These are phyloP conservation scores for Penicillium herquei DNA, from an alignment of 495 filamentous ascomycete species.

Conservation along the genomic window DNA sequence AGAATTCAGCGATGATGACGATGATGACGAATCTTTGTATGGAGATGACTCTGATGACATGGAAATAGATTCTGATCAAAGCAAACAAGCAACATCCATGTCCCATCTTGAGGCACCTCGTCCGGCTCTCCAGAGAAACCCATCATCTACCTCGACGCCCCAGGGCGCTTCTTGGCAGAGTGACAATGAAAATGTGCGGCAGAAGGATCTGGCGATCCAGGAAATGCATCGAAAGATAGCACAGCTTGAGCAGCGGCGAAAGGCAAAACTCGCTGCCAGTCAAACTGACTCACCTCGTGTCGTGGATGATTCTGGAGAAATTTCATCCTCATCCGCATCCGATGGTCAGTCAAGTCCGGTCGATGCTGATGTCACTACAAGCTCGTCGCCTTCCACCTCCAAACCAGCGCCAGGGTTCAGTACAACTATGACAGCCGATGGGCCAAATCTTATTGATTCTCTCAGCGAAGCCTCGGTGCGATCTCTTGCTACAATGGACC, in stretches of 20 bases:
- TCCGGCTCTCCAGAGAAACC: slow-evolving; percentile 10
- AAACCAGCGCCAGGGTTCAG: background rate
- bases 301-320: slow-evolving; percentile 15
- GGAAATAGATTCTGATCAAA: slow-evolving; percentile 29
- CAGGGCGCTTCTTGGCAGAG: slow-evolving; percentile 31
- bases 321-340: slow-evolving; percentile 13
- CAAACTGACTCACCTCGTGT: slow-evolving; percentile 34
- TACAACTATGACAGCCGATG: slow-evolving; percentile 1
- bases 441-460: slow-evolving; percentile 7
- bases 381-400: background rate
- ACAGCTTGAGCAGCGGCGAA: slow-evolving; percentile 68
- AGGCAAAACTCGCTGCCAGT: slow-evolving; percentile 48
- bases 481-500: slow-evolving; percentile 16
- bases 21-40: slow-evolving; percentile 43
- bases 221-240: slow-evolving; percentile 73
- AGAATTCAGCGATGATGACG: slow-evolving; percentile 67
- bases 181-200: slow-evolving; percentile 57
- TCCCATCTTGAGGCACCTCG: background rate
- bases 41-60: slow-evolving; percentile 39
- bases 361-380: slow-evolving; percentile 12
- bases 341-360: slow-evolving; percentile 12
- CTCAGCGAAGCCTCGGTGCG: slow-evolving; percentile 13
- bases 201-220: slow-evolving; percentile 69
- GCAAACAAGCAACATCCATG: slow-evolving; percentile 4
- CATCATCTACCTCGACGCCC: slow-evolving; percentile 36